A percentile compares a stretch with the other conserved stretches of the same genome.
Evolutionary conservation across 2,329 filamentous ascomycete species (phyloP).

Genomic region (Fusarium transvaalense): DNA sequence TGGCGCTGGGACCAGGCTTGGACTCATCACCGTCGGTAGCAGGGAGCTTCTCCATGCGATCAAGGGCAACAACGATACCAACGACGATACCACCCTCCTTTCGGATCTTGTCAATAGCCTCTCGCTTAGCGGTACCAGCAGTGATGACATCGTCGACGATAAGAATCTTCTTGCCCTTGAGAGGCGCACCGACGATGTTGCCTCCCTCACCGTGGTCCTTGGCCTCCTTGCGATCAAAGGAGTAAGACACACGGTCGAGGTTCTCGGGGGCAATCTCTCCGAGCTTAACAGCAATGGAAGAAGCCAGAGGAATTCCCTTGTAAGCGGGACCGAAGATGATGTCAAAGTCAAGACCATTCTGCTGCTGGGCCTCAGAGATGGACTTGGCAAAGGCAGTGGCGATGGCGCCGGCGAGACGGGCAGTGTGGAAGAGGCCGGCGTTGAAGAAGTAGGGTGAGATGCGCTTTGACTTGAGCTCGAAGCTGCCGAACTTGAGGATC

Average conservation of each 20-base stretch:
- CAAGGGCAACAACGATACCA: slow-evolving; percentile 89
- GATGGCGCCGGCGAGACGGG: slow-evolving; percentile 81
- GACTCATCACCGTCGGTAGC: slow-evolving; percentile 73
- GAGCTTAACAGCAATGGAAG: slow-evolving; percentile 81
- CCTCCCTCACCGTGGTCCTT: slow-evolving; percentile 97
- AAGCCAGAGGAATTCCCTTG: slow-evolving; percentile 94
- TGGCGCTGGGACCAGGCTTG: slow-evolving; percentile 79
- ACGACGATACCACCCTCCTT: slow-evolving; percentile 86
- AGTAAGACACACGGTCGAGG: slow-evolving; percentile 81
- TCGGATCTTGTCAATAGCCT: slow-evolving; percentile 90
- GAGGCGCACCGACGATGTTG: slow-evolving; percentile 86
- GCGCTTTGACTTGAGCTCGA: slow-evolving; percentile 92
- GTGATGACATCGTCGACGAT: slow-evolving; percentile 98
- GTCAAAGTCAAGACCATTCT: slow-evolving; percentile 73
- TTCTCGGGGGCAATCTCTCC: slow-evolving; percentile 73
- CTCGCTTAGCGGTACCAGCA: slow-evolving; percentile 91
- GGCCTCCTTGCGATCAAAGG: slow-evolving; percentile 95
- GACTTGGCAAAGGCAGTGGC: slow-evolving; percentile 82
- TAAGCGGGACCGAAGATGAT: slow-evolving; percentile 95
- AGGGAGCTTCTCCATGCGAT: slow-evolving; percentile 86
- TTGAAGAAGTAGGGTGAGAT: slow-evolving; percentile 98
- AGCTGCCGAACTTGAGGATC: slow-evolving; percentile 84
- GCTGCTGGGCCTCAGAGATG: slow-evolving; percentile 63
- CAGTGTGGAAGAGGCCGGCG: slow-evolving; percentile 88
- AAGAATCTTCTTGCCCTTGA: slow-evolving; percentile 87